Evolutionary conservation across 2,329 filamentous ascomycete species (phyloP).

Genomic region (Fusarium sp.): DNA sequence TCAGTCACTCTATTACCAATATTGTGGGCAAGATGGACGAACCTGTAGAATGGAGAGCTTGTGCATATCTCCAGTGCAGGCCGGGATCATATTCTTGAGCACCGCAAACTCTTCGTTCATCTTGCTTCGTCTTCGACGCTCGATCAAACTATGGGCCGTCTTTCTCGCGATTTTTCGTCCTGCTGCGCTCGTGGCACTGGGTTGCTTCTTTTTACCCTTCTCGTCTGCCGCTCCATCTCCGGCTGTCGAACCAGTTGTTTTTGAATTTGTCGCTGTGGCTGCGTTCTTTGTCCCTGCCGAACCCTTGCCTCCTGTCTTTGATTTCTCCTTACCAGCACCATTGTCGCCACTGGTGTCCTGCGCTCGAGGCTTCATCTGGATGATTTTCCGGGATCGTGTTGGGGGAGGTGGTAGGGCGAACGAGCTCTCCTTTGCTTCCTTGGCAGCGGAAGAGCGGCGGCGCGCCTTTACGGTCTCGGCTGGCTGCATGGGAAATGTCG

Average conservation of each 20-base stretch:
- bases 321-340: constrained; percentile 38
- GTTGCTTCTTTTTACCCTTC: constrained; percentile 75
- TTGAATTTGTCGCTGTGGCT: constrained; percentile 30
- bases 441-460: constrained; percentile 58
- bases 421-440: constrained; percentile 61
- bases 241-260: constrained; percentile 33
- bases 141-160: constrained; percentile 94
- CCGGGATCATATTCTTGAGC: constrained; percentile 93
- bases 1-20: constrained; percentile 15
- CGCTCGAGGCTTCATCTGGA: constrained; percentile 85
- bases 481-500: constrained; percentile 57
- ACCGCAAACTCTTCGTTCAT: constrained; percentile 99
- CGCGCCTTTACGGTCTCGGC: constrained; percentile 63
- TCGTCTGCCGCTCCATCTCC: constrained; percentile 37
- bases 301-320: constrained; percentile 37
- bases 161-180: constrained; percentile 95
- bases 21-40: constrained; percentile 40
- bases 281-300: constrained; percentile 26
- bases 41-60: constrained; percentile 96
- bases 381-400: constrained; percentile 91
- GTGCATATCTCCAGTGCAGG: constrained; percentile 97
- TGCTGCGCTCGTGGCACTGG: constrained; percentile 77
- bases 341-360: constrained; percentile 50
- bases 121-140: constrained; percentile 86
- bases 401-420: constrained; percentile 91